Base-by-base conservation (phyloP, 2,329 filamentous ascomycete genomes). In the Neoascochyta sp. region DNA sequence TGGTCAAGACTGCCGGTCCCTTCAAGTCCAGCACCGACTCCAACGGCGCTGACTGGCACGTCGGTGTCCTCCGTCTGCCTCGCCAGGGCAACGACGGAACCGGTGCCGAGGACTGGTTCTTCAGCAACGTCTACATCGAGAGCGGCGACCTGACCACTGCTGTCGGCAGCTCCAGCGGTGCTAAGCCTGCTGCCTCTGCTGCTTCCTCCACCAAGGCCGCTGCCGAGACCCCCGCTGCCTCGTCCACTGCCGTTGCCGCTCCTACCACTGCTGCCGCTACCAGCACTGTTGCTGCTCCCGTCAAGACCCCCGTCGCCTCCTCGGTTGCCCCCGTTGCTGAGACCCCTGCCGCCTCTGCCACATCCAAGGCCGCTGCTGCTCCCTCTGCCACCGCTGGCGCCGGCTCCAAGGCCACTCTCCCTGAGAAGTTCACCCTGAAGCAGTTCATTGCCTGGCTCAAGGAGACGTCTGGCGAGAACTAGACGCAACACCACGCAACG, bases 41-140 rank as follows among this genome's bases (percentile, higher is more conserved):
- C 29, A 81, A 86, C 56, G 81, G 80, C 27, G 72, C 70, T 2
- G 82, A 86, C 54, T 86, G 79, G 78, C 82, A 87, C 60, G 60
- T 87, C 24, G 82, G 82, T 37, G 75, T 83, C 17, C 67, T 86
- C 30, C 75, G 83, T 43, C 68, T 86, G 29, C 76, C 80, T 9
- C 69, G 74, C 12, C n/a, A n/a, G n/a, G 74, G 75, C 4, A 71
- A 73, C 29, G 57, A 69, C 18, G 72, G 75, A 32, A 51, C 52
- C 7, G 65, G 57, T 26, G 58, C 60, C 5, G 81, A 85, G 67
- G 81, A 86, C 54, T 80, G 81, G 67, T 84, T 77, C 60, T 86
- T 83, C 65, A 81, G 76, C 10, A 81, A 82, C 9, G 78, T 85
- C 8, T 86, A 83, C 46, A 70, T 86, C 27, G 82, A 86, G 69